Conservation (phyloP, 1,284 basidiomycete genomes). For the Tilletiopsis washingtonensis region DNA sequence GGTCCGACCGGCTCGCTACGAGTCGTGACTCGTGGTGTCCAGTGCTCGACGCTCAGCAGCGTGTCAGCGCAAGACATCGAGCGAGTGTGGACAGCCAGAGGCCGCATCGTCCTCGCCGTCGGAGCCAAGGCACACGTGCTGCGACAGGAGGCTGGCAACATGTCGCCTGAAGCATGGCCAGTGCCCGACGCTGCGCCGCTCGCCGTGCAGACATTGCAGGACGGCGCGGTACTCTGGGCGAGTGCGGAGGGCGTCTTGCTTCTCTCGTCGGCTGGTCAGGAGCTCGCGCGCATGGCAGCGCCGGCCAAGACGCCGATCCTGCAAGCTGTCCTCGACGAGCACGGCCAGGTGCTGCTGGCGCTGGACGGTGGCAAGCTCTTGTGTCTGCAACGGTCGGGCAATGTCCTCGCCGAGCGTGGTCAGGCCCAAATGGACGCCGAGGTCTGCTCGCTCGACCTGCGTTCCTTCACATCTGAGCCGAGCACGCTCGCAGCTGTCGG, state of each 20-base stretch:
- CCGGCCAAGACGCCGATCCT: too few relatives aligned
- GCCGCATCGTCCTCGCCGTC: background rate
- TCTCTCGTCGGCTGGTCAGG: too few relatives aligned
- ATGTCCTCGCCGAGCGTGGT: conserved; percentile 20
- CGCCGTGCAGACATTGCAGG: too few relatives aligned
- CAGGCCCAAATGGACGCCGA: conserved; percentile 28
- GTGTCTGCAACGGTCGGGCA: conserved; percentile 53
- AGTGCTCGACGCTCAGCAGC: background rate
- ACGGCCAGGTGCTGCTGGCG: conserved; percentile 60
- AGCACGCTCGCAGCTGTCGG: conserved; percentile 56
- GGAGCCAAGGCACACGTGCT: conserved; percentile 3
- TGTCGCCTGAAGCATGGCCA: too few relatives aligned
- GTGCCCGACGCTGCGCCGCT: too few relatives aligned
- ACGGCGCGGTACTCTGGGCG: too few relatives aligned
- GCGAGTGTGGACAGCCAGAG: background rate
- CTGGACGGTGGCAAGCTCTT: conserved; percentile 57
- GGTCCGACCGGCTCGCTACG: conserved; percentile 71
- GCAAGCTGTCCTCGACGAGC: too few relatives aligned
- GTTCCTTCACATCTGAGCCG: conserved; percentile 23
- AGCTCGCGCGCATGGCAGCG: too few relatives aligned
- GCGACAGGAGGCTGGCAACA: conserved; percentile 6
- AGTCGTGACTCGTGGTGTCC: conserved; percentile 72
- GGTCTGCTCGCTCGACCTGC: conserved; percentile 43
- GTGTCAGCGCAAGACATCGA: background rate
- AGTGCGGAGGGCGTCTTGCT: too few relatives aligned